A percentile compares a stretch with the other conserved stretches of the same genome.
phyloP scores from a whole-genome alignment of 768 basidiomycete genomes.

The Tricholoma sp. region DNA sequence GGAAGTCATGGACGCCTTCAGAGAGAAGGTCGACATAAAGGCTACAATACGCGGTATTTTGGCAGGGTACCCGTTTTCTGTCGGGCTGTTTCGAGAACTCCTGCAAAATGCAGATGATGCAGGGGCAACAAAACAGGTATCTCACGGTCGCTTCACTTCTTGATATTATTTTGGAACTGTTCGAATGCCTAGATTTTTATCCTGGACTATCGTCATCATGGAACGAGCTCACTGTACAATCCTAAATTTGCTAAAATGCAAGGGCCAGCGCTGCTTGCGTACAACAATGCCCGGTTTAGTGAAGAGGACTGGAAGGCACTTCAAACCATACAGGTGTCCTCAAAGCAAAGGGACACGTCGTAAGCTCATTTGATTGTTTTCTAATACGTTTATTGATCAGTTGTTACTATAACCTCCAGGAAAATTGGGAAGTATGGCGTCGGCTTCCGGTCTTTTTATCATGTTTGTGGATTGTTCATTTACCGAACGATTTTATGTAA shows the following conservation, averaged over 20 bases:
- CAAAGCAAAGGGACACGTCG: background rate
- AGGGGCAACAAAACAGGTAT: background rate
- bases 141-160: background rate
- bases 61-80: background rate
- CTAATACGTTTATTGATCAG: background rate
- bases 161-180: background rate
- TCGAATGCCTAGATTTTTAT: background rate
- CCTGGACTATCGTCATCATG: background rate
- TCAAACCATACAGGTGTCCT: background rate
- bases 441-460: conserved; percentile 46
- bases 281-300: background rate
- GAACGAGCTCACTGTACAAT: background rate
- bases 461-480: conserved; percentile 26
- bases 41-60: background rate
- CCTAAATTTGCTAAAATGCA: background rate
- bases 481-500: background rate
- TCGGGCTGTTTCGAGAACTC: background rate
- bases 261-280: background rate
- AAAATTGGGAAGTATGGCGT: conserved; percentile 52
- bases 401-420: conserved; percentile 18
- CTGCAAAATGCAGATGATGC: background rate
- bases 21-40: background rate
- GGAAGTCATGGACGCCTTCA: background rate
- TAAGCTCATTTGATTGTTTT: background rate
- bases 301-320: background rate